A percentile compares a stretch with the other conserved stretches of the same genome.
Evolutionary conservation across 2,329 filamentous ascomycete species (phyloP).

Genomic region (Huntiella abstrusa): DNA sequence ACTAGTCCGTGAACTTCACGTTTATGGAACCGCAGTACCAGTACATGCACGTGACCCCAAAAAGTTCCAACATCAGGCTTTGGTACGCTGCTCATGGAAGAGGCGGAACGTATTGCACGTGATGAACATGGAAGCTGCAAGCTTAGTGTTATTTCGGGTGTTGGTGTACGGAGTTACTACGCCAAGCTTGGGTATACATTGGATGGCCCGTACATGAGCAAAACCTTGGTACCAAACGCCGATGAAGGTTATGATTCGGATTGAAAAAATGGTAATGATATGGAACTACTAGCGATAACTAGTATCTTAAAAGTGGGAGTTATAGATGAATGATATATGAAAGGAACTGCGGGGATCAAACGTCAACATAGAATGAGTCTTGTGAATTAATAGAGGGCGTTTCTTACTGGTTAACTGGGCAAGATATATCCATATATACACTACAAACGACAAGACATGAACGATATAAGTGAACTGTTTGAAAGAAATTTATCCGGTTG

Average conservation of each 20-base stretch:
- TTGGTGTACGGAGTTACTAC: slow-evolving; percentile 91
- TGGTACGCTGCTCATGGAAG: slow-evolving; percentile 90
- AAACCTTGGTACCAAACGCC: slow-evolving; percentile 15
- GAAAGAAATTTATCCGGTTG: too few relatives aligned
- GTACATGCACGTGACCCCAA: slow-evolving; percentile 86
- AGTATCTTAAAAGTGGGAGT: slow-evolving; percentile 9
- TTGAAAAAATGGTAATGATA: background rate
- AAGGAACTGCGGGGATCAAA: background rate
- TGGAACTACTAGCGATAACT: background rate
- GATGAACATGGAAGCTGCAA: slow-evolving; percentile 89
- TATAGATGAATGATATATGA: background rate
- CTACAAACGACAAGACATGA: background rate
- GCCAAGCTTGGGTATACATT: slow-evolving; percentile 81
- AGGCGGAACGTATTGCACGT: slow-evolving; percentile 84
- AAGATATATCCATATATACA: background rate
- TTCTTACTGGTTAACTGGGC: background rate
- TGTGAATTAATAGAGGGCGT: background rate
- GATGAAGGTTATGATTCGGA: slow-evolving; percentile 6
- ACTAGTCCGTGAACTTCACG: slow-evolving; percentile 83
- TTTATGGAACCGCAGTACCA: slow-evolving; percentile 93
- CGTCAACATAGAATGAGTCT: background rate
- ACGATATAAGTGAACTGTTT: too few relatives aligned
- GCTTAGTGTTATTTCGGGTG: slow-evolving; percentile 94
- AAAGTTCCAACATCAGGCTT: slow-evolving; percentile 98
- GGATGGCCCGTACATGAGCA: slow-evolving; percentile 73